Evolutionary conservation across 441 rosid genomes (phyloP).

Genomic region (Gossypium gossypioides): DNA sequence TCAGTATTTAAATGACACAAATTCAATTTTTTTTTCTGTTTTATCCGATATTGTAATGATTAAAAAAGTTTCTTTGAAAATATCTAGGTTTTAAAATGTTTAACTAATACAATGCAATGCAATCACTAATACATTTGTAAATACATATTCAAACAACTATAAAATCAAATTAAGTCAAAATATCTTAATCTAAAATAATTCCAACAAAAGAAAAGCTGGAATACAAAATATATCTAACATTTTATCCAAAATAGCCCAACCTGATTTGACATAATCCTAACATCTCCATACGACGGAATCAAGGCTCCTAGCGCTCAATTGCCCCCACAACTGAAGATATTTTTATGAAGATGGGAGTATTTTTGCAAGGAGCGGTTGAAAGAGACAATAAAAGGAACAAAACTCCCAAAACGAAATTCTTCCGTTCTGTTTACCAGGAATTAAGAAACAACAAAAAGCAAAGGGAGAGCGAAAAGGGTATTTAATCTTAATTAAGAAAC

Average conservation of each 20-base stretch:
- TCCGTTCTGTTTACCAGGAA: neutral
- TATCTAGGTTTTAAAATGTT: too few relatives aligned
- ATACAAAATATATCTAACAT: too few relatives aligned
- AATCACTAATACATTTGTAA: too few relatives aligned
- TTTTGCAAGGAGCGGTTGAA: neutral
- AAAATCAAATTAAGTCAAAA: neutral
- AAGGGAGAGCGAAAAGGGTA: neutral
- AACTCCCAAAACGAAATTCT: neutral
- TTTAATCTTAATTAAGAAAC: neutral
- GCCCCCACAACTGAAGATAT: neutral
- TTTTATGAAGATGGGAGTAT: neutral
- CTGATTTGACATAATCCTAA: neutral
- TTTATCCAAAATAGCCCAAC: neutral
- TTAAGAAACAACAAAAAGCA: neutral
- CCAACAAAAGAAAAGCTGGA: too few relatives aligned
- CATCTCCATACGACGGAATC: neutral
- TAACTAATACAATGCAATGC: too few relatives aligned
- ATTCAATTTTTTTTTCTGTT: too few relatives aligned
- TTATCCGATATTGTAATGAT: too few relatives aligned
- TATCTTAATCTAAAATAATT: neutral
- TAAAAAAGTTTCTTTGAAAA: too few relatives aligned
- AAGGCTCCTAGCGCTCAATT: slow-evolving; percentile 26
- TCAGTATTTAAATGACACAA: too few relatives aligned
- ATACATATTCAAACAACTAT: neutral
- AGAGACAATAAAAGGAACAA: neutral